Conservation (phyloP, 1,139 yeast species). For the Taiozyma onychis region DNA sequence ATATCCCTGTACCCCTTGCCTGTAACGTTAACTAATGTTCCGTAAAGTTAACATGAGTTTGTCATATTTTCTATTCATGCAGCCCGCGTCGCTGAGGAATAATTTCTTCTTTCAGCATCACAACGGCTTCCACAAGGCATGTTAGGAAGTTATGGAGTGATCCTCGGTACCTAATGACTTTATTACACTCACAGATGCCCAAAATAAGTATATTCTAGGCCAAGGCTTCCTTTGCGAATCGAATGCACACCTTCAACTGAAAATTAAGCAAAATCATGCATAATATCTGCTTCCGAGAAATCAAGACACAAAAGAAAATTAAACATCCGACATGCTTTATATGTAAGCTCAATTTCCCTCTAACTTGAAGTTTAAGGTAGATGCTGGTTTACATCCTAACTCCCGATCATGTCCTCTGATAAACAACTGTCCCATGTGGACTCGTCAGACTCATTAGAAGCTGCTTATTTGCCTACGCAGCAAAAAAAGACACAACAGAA, state of each 20-base stretch:
- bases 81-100: background rate
- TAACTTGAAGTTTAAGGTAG: background rate
- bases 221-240: background rate
- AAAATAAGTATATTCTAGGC: background rate
- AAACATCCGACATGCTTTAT: background rate
- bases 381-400: background rate
- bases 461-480: background rate
- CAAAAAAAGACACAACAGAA: conserved; percentile 5
- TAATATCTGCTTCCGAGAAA: background rate
- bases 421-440: background rate
- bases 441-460: background rate
- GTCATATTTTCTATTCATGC: background rate
- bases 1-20: no score
- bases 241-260: background rate
- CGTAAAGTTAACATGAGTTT: no score
- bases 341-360: background rate
- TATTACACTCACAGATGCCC: background rate
- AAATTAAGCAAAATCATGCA: background rate
- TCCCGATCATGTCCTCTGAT: background rate
- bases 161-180: no score
- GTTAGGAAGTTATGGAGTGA: no score
- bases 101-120: no score
- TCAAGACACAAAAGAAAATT: background rate
- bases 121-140: background rate
- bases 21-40: no score